These are phyloP conservation scores for Casaregolazyma suthepensis DNA, from an alignment of 1,139 yeast genomes.

Conservation along the genomic window DNA sequence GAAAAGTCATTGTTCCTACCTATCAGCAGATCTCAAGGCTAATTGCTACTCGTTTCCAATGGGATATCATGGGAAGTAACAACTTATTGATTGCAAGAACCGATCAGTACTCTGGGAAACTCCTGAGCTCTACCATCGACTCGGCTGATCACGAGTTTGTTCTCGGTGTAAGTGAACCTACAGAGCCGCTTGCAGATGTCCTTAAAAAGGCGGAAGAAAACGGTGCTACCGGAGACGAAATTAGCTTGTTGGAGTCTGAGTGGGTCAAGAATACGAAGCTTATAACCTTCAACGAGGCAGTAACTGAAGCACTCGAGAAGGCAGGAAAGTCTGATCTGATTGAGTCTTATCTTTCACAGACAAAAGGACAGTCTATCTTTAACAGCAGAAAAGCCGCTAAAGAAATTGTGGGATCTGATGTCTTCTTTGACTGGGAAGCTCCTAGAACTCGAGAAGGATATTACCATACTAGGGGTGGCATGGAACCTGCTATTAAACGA, in stretches of 20 bases:
- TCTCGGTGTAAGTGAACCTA: slow-evolving; percentile 42
- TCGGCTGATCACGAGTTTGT: slow-evolving; percentile 51
- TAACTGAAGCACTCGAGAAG: slow-evolving; percentile 26
- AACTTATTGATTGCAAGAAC: slow-evolving; percentile 56
- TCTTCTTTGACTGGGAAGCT: slow-evolving; percentile 52
- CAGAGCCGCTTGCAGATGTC: slow-evolving; percentile 43
- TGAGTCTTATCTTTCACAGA: slow-evolving; percentile 27
- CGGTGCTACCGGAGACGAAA: slow-evolving; percentile 34
- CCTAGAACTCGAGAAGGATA: slow-evolving; percentile 55
- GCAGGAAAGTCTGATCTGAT: slow-evolving; percentile 33
- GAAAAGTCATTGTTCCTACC: slow-evolving; percentile 58
- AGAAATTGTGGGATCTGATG: slow-evolving; percentile 27
- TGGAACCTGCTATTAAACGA: slow-evolving; percentile 50
- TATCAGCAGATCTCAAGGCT: slow-evolving; percentile 51
- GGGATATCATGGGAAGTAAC: slow-evolving; percentile 59
- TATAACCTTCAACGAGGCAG: slow-evolving; percentile 48
- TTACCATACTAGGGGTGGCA: slow-evolving; percentile 43
- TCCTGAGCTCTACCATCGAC: slow-evolving; percentile 51
- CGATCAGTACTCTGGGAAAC: slow-evolving; percentile 53
- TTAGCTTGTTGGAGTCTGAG: slow-evolving; percentile 37
- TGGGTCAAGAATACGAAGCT: slow-evolving; percentile 43
- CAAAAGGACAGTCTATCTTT: slow-evolving; percentile 31
- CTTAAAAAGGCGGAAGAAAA: slow-evolving; percentile 40
- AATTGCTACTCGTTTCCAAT: slow-evolving; percentile 55
- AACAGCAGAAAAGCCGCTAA: slow-evolving; percentile 34